Percentiles rank a stretch among this genome's conserved stretches.
Conservation (phyloP, 345 rosid genomes). For the Acer saccharum region DNA sequence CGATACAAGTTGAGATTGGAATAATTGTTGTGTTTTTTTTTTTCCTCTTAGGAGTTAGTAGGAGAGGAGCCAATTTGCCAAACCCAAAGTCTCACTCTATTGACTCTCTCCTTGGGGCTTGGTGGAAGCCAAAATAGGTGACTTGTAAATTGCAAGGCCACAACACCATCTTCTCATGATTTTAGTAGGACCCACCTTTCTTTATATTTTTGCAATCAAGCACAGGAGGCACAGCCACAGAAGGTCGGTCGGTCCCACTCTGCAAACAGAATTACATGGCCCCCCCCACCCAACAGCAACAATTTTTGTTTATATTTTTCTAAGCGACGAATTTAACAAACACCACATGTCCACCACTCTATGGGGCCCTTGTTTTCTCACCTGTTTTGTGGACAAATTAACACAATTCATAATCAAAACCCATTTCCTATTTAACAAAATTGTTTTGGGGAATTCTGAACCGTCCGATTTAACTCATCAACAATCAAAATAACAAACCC, state of each 20-base stretch:
- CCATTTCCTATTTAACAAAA: not conserved
- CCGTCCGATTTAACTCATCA: too few species aligned
- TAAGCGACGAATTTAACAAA: not conserved
- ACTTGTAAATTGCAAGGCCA: too few species aligned
- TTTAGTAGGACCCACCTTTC: not conserved
- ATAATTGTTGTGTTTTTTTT: too few species aligned
- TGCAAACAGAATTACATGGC: not conserved
- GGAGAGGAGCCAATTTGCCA: too few species aligned
- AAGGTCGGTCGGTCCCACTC: not conserved
- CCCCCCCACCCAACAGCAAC: not conserved
- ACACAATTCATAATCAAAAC: not conserved
- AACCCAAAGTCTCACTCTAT: too few species aligned
- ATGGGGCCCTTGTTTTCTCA: not conserved
- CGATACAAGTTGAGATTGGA: too few species aligned
- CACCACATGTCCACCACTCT: not conserved
- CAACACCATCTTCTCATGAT: not conserved
- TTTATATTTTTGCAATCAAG: not conserved
- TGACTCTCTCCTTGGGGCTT: too few species aligned
- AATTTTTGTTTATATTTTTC: not conserved
- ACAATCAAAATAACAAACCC: too few species aligned
- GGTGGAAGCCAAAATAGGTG: too few species aligned
- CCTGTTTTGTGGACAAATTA: not conserved
- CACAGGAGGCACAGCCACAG: too few species aligned
- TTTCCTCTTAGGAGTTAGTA: too few species aligned
- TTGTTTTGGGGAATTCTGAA: too few species aligned